A percentile compares a stretch with the other conserved stretches of the same genome.
These are phyloP conservation scores for Baorangia bicolor DNA, from an alignment of 768 basidiomycete species.

Conservation along the genomic window DNA sequence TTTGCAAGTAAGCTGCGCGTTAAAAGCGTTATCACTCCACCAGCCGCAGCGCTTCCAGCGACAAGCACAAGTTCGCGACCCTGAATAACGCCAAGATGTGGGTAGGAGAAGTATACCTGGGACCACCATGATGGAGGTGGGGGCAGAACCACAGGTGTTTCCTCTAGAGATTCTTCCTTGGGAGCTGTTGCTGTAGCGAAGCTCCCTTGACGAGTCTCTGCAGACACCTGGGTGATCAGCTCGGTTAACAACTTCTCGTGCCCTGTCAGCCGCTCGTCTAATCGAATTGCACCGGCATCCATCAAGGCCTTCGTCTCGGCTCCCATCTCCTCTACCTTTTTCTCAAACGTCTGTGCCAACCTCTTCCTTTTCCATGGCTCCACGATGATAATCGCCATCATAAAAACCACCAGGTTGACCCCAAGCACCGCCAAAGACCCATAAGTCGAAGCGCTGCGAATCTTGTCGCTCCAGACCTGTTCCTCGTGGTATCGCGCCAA, in stretches of 20 bases:
- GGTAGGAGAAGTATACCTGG: slow-evolving; percentile 8
- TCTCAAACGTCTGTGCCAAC: slow-evolving; percentile 87
- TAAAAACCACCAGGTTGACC: slow-evolving; percentile 87
- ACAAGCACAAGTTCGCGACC: slow-evolving; percentile 28
- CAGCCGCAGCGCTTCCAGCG: slow-evolving; percentile 29
- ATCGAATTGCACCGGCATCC: slow-evolving; percentile 46
- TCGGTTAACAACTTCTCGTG: slow-evolving; percentile 41
- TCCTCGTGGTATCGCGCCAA: slow-evolving; percentile 96
- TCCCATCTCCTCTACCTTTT: slow-evolving; percentile 64
- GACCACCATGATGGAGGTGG: slow-evolving; percentile 9
- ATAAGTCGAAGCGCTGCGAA: slow-evolving; percentile 92
- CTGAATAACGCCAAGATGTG: slow-evolving; percentile 6
- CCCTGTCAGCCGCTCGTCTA: slow-evolving; percentile 47
- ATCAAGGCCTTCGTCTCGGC: slow-evolving; percentile 41
- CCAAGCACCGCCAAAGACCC: slow-evolving; percentile 83
- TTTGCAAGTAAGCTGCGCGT: slow-evolving; percentile 16
- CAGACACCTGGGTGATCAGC: slow-evolving; percentile 23
- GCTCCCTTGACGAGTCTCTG: slow-evolving; percentile 12
- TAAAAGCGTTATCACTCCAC: slow-evolving; percentile 27
- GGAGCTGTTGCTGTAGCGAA: neutral
- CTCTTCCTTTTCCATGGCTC: slow-evolving; percentile 95
- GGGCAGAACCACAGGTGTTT: neutral
- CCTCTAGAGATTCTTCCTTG: slow-evolving; percentile 2
- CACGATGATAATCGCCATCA: slow-evolving; percentile 85
- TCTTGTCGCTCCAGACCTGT: slow-evolving; percentile 99